Evolutionary conservation across 495 filamentous ascomycete species (phyloP).

Genomic region (Aspergillus saccharolyticus): DNA sequence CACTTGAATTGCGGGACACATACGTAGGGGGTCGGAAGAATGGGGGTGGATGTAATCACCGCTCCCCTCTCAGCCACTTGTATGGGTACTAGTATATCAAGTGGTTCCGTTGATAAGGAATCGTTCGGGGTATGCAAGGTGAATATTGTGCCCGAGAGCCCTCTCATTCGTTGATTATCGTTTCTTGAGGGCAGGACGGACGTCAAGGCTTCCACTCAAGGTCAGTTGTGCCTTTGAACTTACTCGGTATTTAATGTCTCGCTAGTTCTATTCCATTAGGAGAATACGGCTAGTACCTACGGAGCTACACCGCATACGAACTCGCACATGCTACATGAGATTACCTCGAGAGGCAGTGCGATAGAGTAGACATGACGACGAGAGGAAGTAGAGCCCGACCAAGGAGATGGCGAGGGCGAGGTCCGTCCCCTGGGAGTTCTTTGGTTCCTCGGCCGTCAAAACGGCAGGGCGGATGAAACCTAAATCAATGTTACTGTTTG

Average conservation of each 20-base stretch:
- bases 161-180: too few relatives aligned
- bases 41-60: neutral
- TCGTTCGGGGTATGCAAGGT: too few relatives aligned
- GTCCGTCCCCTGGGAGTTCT: neutral
- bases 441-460: conserved; percentile 4
- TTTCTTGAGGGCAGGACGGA: too few relatives aligned
- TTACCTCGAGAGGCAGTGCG: neutral
- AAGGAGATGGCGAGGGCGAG: neutral
- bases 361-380: neutral
- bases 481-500: conserved; percentile 10
- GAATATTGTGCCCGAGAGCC: too few relatives aligned
- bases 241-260: too few relatives aligned
- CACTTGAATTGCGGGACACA: neutral
- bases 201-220: too few relatives aligned
- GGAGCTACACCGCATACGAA: neutral
- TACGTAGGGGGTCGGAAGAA: neutral
- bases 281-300: neutral
- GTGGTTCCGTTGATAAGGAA: neutral
- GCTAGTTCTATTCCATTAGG: too few relatives aligned
- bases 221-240: too few relatives aligned
- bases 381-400: neutral
- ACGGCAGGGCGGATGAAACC: conserved; percentile 13
- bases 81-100: neutral
- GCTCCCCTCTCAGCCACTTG: neutral
- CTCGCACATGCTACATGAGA: neutral